Evolutionary conservation across 1,139 yeast species (phyloP), one percentile per base, ranked within the genome.

Genomic region (Debaryomycetaceae sp.): DNA sequence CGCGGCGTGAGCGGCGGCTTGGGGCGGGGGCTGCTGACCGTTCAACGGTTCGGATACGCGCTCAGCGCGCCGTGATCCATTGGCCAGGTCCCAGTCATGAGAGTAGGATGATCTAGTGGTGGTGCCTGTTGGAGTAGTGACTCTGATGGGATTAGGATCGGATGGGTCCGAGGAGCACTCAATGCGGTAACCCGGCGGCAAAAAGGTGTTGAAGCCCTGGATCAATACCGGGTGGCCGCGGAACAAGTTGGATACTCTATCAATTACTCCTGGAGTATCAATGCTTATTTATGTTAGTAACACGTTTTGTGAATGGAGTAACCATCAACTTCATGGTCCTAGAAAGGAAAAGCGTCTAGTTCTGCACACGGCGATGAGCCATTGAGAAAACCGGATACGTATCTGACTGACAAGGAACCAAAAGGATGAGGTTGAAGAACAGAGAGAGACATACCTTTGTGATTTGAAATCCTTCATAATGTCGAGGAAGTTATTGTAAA

Each of bases 391-490:
- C n/a, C n/a, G n/a, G n/a, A n/a, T n/a, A n/a, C n/a, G n/a, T n/a
- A n/a, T n/a, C n/a, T n/a, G n/a, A n/a, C n/a, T n/a, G n/a, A n/a
- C n/a, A n/a, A n/a, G n/a, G n/a, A n/a, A n/a, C n/a, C n/a, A n/a
- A n/a, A n/a, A n/a, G n/a, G n/a, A n/a, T n/a, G n/a, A n/a, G n/a
- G n/a, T n/a, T n/a, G n/a, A n/a, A n/a, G n/a, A n/a, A n/a, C 22
- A 16, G 8, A 15, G 6, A 22, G 19, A 8, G 15, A 63, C 73
- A 37, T 55, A 70, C 62, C 75, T 73, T 58, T 87, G 96, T 28
- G 93, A 80, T 60, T 92, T 90, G 62, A 92, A 92, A 50, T 92
- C 98, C 57, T 90, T 90, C 99, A 90, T 90, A 38, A 90, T 90
- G 51, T 92, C 99, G 47, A 90, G 68, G 49, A 90, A 90, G 51